Evolutionary conservation across 148 eudicot species (phyloP), one percentile per base, ranked within the genome.

Genomic region (Bassia scoparia): DNA sequence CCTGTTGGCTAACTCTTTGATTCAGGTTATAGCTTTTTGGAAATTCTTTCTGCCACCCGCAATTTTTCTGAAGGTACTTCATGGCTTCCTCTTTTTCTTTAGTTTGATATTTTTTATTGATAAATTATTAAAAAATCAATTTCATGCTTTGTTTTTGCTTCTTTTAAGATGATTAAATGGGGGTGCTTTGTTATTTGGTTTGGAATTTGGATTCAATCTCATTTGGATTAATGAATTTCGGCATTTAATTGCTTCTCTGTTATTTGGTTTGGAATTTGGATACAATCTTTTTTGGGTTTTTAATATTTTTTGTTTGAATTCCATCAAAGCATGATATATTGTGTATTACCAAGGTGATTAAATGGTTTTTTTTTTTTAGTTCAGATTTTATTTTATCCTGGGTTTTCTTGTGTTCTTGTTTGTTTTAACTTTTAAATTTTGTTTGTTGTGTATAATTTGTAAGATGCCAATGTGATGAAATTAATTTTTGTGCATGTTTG

Each of bases 1-100:
- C 99, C 97, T 72, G n/a, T n/a, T 59, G n/a, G 81, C 91, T 5
- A 81, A 65, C 65, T 70, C 84, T 23, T n/a, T 95, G 79, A 75
- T 92, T n/a, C 76, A 83, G 97, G 76, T 92, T 95, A n/a, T 81
- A 82, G 71, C 79, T 95, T 77, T 83, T 76, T n/a, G n/a, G n/a
- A 95, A 75, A 90, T 95, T 71, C 65, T 85, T 55, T 79, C 90
- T 64, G 96, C 99, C 54, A 89, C 99, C n/a, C 73, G 81, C 54
- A 84, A 83, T 81, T 91, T 95, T 73, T 88, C 92, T 15, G 87
- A 89, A 87, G 99, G 99, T 95, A 87, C 3, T 10, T 16, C 63
- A 70, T 46, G 33, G 37, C 14, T 77, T 71, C 34, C 14, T 54
- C 46, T 69, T 44, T 24, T 27, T 15, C 48, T 18, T 37, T 53